Conservation (phyloP, 192 early-diverging fungal genomes). For the Backusella sp. region DNA sequence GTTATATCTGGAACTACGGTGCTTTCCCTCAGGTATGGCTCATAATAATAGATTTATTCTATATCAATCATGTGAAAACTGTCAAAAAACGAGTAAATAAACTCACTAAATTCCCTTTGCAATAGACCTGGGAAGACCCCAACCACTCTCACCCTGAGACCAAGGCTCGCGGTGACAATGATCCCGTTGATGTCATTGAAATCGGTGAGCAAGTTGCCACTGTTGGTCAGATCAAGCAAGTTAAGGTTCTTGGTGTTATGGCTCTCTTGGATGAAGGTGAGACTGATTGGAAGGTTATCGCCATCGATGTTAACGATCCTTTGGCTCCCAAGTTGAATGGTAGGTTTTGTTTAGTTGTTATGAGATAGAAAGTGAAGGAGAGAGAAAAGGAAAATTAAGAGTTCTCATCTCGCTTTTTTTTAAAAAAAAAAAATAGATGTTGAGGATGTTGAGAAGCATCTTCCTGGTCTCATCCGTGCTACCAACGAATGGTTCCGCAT, state of each 20-base stretch:
- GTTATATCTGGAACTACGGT: slow-evolving; percentile 99
- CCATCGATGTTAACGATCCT: slow-evolving; percentile 97
- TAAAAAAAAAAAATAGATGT: slow-evolving; percentile 59
- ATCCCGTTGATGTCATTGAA: slow-evolving; percentile 97
- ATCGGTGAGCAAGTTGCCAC: slow-evolving; percentile 95
- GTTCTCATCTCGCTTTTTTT: background rate
- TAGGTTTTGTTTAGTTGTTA: slow-evolving; percentile 21
- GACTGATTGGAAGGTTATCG: slow-evolving; percentile 99
- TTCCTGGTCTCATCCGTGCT: slow-evolving; percentile 93
- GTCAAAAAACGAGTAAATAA: background rate
- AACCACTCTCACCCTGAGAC: slow-evolving; percentile 87
- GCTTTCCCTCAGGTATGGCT: slow-evolving; percentile 83
- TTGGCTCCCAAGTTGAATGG: slow-evolving; percentile 94
- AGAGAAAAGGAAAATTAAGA: background rate
- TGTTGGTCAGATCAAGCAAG: slow-evolving; percentile 97
- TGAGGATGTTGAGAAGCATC: slow-evolving; percentile 97
- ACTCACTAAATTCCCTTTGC: background rate
- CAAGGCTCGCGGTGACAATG: slow-evolving; percentile 95
- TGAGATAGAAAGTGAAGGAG: background rate
- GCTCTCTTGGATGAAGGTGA: slow-evolving; percentile 99
- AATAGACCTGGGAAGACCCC: slow-evolving; percentile 98
- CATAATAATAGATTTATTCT: background rate
- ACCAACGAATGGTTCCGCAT: slow-evolving; percentile 99
- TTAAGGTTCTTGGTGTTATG: slow-evolving; percentile 98
- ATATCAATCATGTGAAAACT: background rate